Base-by-base conservation (phyloP, 768 basidiomycete genomes). In the Leucosporidium yakuticum region DNA sequence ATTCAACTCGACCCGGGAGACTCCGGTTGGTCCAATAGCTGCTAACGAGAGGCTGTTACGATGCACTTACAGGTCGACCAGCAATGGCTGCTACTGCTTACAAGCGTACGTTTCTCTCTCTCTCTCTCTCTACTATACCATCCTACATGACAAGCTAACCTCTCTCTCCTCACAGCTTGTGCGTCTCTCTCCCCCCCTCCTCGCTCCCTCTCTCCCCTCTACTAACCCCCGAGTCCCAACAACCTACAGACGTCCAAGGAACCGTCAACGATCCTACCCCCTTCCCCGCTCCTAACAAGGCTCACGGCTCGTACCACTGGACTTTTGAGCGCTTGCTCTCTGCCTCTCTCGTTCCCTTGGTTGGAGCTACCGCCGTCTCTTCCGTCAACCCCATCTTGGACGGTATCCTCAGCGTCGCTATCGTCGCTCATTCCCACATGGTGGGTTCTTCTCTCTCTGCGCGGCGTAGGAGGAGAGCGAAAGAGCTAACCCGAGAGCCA, bases 391-490 rank as follows among this genome's bases (percentile, higher is more conserved):
- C 96, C 4, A 80, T 96, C 72, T 79, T 97, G 56, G 96, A 99
- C 75, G 95, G 91, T 56, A 76, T 98, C 60, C 84, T 98, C 63
- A 93, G 88, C 23, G 82, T 93, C 69, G 87, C 87, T 59, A 83
- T 99, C 76, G 84, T 98, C 71, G 86, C 97, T 78, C 96, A 98
- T 82, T 90, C 88, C 79, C 94, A 99, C 78, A 90, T 99, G 70
- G 95, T 94, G 91, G 65, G 78, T 77, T 69, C 47, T 9, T 17
- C 31, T 29, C n/a, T 39, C 23, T 1, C 25, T 27, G n/a, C 23
- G 25, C 34, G 4, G 51, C 12, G 29, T 1, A 15, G 6, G 54
- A 5, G 54, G 20, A 31, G 25, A 31, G 2, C 4, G 53, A 25
- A 20, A 32, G 31, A 12, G 12, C 27, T 9, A 20, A 12, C 11